Base-by-base conservation (phyloP, 1,139 yeast genomes). In the Suhomyces kunorum region DNA sequence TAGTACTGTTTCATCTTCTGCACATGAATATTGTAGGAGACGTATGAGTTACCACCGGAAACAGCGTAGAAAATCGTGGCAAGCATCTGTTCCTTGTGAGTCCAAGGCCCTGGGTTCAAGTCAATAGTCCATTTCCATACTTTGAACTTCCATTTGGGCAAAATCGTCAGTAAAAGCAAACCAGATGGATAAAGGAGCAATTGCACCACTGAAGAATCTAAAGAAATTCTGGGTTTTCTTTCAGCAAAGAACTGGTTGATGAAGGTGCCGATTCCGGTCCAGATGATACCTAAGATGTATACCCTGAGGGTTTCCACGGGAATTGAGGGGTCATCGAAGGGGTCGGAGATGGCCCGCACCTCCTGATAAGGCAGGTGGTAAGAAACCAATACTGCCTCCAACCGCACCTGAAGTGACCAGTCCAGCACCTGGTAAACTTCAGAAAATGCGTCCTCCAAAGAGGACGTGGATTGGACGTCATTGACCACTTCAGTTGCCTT, bases 331-430 rank as follows among this genome's bases (percentile, higher is more conserved):
- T 79, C 81, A 53, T 80, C 83, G 32, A 58, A 59, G 13, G 81
- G 77, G 34, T 71, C 74, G 20, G 80, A 66, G 24, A 78, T 75
- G 7, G 86, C 68, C 45, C 87, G 66, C 8, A 81, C 84, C 55
- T 80, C 85, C 3, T 82, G 78, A 55, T 81, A 81, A 2, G 85
- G 83, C 2, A 84, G 79, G 56, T 72, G 76, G 54, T 64, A 80
- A 36, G 74, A 64, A 39, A 75, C 59, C 36, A 80, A 38, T 5
- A 45, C 49, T 9, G 58, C 58, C 30, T 53, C 56, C 19, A 45
- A 19, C 15, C 48, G 43, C 8, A 45, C 50, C 37, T 50, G 54
- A 8, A 54, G 41, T 8, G 37, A 32, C 54, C 56, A 51, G 34
- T 51, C 53, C n/a, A 24, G n/a, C 11, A 41, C 17, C 7, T 33